phyloP scores from a whole-genome alignment of 805 yeast genomes.

The Ogataea glucozyma region DNA sequence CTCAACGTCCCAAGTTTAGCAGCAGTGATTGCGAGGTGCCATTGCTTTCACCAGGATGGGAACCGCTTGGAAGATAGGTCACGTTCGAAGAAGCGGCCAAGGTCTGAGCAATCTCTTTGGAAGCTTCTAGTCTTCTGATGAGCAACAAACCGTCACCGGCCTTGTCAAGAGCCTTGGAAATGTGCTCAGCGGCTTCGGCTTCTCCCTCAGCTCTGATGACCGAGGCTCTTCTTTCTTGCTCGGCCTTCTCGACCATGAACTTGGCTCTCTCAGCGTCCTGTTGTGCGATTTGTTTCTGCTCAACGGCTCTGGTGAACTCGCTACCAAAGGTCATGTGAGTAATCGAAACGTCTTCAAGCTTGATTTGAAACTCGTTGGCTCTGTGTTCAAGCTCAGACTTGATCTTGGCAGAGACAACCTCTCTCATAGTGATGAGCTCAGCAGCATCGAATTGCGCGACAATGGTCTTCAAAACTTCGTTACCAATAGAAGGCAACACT shows the following conservation, averaged over 20 bases:
- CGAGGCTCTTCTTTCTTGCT: conserved; percentile 93
- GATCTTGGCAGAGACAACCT: conserved; percentile 85
- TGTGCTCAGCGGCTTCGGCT: conserved; percentile 96
- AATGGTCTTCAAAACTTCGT: conserved; percentile 93
- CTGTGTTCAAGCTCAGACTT: conserved; percentile 81
- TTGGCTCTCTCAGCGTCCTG: conserved; percentile 98
- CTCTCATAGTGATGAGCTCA: conserved; percentile 95
- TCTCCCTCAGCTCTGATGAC: conserved; percentile 99
- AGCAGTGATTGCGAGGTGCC: conserved; percentile 55
- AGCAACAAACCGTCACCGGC: conserved; percentile 94
- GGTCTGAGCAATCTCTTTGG: conserved; percentile 91
- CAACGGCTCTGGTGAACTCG: conserved; percentile 97
- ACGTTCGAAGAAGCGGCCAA: conserved; percentile 81
- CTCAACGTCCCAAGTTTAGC: conserved; percentile 68
- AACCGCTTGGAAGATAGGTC: conserved; percentile 75
- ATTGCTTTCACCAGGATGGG: conserved; percentile 40
- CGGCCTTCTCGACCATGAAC: conserved; percentile 91
- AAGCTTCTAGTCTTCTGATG: conserved; percentile 94
- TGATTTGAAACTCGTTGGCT: conserved; percentile 86
- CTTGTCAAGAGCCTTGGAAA: conserved; percentile 87
- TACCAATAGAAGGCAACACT: conserved; percentile 93
- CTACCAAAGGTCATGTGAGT: conserved; percentile 97
- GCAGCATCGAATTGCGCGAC: conserved; percentile 99
- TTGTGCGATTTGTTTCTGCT: conserved; percentile 98
- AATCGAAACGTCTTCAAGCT: conserved; percentile 93